A percentile compares a stretch with the other conserved stretches of the same genome.
These are phyloP conservation scores for Aquanectria penicillioides DNA, from an alignment of 2,329 filamentous ascomycete species.

Conservation along the genomic window DNA sequence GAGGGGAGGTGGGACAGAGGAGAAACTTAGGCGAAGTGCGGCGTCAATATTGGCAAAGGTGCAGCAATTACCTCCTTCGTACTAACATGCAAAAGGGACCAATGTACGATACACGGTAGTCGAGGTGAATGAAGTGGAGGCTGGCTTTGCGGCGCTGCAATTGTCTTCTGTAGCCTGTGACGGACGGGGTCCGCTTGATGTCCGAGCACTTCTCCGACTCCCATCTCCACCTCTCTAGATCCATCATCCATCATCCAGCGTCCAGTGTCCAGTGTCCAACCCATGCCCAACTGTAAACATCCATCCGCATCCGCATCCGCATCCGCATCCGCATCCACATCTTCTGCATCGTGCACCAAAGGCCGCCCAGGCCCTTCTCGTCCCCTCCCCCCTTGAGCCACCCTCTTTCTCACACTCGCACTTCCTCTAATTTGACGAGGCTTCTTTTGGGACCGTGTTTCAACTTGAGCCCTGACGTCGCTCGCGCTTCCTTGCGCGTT, in stretches of 20 bases:
- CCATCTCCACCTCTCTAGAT: conserved; percentile 26
- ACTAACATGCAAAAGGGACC: too few relatives aligned
- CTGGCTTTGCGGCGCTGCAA: neutral
- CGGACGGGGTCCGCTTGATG: conserved; percentile 28
- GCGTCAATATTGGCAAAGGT: too few relatives aligned
- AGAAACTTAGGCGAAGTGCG: too few relatives aligned
- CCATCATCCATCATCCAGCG: conserved; percentile 2
- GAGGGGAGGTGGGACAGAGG: too few relatives aligned
- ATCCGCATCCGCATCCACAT: conserved; percentile 10
- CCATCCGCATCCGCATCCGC: neutral
- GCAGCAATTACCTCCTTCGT: too few relatives aligned
- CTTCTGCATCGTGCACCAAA: conserved; percentile 4
- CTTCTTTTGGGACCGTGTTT: neutral
- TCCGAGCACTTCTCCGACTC: conserved; percentile 27
- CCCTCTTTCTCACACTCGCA: neutral
- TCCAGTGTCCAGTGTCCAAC: neutral
- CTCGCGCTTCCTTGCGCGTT: neutral
- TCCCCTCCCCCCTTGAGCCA: too few relatives aligned
- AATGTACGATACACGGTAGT: too few relatives aligned
- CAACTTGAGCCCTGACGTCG: conserved; percentile 3
- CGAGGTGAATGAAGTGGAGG: neutral
- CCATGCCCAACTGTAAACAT: neutral
- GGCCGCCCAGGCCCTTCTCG: too few relatives aligned
- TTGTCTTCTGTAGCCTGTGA: neutral
- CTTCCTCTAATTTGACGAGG: conserved; percentile 3